A percentile compares a stretch with the other conserved stretches of the same genome.
Conservation (phyloP, 257 asterid species). For the Rehmannia glutinosa region DNA sequence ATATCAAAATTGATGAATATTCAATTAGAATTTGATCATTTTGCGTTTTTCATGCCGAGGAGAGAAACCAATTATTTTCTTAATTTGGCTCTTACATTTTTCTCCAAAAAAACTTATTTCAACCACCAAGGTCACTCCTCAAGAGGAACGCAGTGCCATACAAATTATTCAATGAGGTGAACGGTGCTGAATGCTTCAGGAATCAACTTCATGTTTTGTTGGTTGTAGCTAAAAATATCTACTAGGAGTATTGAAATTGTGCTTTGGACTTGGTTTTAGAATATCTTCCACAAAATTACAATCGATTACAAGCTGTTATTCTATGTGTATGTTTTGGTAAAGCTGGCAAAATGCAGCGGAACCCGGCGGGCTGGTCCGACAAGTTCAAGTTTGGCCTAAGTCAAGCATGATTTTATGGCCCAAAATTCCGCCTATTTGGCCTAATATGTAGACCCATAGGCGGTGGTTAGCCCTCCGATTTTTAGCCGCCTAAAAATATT, state of each 20-base stretch:
- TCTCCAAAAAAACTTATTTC: too few species aligned
- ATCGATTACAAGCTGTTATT: too few species aligned
- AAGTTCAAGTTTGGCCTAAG: too few species aligned
- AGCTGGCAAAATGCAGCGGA: too few species aligned
- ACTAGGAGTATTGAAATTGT: background rate
- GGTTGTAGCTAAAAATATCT: background rate
- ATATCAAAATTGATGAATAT: background rate
- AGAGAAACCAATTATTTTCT: background rate
- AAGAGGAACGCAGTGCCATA: background rate
- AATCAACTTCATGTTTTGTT: background rate
- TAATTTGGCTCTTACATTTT: background rate
- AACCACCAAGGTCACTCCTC: background rate
- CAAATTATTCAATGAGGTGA: conserved; percentile 3
- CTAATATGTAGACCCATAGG: too few species aligned
- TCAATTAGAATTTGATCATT: background rate
- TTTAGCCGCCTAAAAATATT: too few species aligned
- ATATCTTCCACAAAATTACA: background rate
- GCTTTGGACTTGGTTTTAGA: background rate
- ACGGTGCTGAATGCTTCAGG: background rate
- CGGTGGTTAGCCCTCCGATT: too few species aligned
- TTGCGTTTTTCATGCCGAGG: background rate
- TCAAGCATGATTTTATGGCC: too few species aligned
- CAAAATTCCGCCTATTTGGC: too few species aligned
- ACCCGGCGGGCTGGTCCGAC: too few species aligned
- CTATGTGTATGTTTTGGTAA: too few species aligned